Percentiles rank a stretch among this genome's conserved stretches.
Conservation (phyloP, 768 basidiomycete species). For the Lactifluus pinguis region DNA sequence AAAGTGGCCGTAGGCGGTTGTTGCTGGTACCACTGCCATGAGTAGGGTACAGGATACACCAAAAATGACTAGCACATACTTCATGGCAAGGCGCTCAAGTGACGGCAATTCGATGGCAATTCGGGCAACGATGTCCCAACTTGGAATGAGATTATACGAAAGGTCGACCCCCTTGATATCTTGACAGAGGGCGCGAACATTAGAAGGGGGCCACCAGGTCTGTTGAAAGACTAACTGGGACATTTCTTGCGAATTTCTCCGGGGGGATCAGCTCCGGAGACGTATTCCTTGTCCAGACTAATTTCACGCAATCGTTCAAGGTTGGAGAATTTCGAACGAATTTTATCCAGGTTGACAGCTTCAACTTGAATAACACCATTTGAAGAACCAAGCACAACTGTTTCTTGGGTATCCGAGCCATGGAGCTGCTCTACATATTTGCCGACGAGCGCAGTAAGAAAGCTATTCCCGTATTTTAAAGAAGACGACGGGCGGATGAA, state of each 20-base stretch:
- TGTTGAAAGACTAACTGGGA: constrained; percentile 46
- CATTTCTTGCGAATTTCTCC: constrained; percentile 50
- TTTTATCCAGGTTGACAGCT: constrained; percentile 73
- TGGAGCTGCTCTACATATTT: constrained; percentile 70
- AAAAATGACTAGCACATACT: constrained; percentile 42
- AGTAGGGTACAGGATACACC: constrained; percentile 9
- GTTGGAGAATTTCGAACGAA: constrained; percentile 58
- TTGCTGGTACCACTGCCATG: constrained; percentile 23
- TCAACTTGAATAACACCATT: constrained; percentile 78
- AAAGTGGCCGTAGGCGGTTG: constrained; percentile 48
- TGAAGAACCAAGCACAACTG: constrained; percentile 70
- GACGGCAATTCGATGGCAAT: constrained; percentile 54
- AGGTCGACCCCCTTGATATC: constrained; percentile 57
- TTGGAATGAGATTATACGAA: constrained; percentile 61
- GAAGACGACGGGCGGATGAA: constrained; percentile 67
- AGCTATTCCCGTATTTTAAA: constrained; percentile 55
- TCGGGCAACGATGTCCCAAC: constrained; percentile 58
- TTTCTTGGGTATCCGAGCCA: constrained; percentile 46
- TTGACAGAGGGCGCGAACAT: constrained; percentile 1
- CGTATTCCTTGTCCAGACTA: constrained; percentile 64
- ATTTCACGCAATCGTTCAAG: constrained; percentile 65
- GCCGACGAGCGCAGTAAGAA: constrained; percentile 60
- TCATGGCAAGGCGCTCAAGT: constrained; percentile 62
- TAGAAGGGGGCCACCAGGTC: constrained; percentile 13
- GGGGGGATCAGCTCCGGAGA: constrained; percentile 42